Evolutionary conservation across 305 asterid genomes (phyloP).

Genomic region (Euphrasia arctica): DNA sequence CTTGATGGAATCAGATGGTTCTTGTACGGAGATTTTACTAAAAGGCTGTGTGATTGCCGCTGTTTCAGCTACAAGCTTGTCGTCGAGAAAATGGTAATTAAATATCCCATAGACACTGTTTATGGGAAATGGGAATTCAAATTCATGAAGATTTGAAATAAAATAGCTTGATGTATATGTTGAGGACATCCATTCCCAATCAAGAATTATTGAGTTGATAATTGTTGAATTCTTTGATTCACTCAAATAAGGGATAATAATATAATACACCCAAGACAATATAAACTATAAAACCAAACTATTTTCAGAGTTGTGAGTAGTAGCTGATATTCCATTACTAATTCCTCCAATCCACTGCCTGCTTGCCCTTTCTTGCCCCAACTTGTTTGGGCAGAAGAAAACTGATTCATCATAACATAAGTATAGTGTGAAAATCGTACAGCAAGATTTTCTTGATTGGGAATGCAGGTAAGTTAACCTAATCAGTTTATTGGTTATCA

Average conservation of each 20-base stretch:
- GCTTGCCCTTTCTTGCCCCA: not conserved
- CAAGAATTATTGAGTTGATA: not conserved
- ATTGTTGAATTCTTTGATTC: not conserved
- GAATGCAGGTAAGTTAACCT: no score
- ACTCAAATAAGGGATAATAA: not conserved
- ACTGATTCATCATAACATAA: no score
- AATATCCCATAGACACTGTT: constrained; percentile 23
- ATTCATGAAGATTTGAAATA: constrained; percentile 20
- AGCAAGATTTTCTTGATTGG: no score
- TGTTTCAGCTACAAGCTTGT: constrained; percentile 74
- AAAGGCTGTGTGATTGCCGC: constrained; percentile 69
- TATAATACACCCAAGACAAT: not conserved
- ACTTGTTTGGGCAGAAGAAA: no score
- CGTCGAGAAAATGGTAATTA: constrained; percentile 78
- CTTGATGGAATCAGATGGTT: constrained; percentile 66
- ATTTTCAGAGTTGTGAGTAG: not conserved
- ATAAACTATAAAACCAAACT: not conserved
- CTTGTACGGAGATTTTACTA: constrained; percentile 54
- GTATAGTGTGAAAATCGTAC: not conserved
- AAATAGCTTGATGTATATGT: constrained; percentile 12
- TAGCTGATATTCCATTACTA: not conserved
- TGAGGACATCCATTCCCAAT: not conserved
- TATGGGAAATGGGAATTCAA: constrained; percentile 21
- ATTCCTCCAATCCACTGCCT: not conserved
- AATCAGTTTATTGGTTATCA: no score